Percentiles rank a stretch among this genome's conserved stretches.
phyloP scores from a whole-genome alignment of 2,329 filamentous ascomycete species.

The Aquanectria penicillioides region DNA sequence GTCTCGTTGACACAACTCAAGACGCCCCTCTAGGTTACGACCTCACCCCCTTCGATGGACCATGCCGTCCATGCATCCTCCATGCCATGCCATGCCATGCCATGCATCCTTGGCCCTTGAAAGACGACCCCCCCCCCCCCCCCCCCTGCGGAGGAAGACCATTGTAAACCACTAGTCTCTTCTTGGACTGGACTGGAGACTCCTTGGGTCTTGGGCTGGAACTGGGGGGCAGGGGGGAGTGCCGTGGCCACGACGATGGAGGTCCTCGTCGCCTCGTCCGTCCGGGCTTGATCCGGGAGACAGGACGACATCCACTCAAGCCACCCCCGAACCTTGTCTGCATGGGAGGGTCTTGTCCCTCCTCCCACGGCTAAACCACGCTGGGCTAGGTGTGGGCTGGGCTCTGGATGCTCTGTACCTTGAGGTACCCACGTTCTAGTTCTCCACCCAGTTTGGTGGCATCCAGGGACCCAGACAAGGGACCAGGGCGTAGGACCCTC shows the following conservation, averaged over 20 bases:
- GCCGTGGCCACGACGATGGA: too few relatives aligned
- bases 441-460: not conserved
- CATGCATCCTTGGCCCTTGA: too few relatives aligned
- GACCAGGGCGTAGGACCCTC: not conserved
- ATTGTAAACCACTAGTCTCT: not conserved
- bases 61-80: slow-evolving; percentile 2
- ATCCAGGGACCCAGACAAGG: not conserved
- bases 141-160: slow-evolving; percentile 5
- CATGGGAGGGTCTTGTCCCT: too few relatives aligned
- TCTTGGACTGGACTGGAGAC: not conserved
- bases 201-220: too few relatives aligned
- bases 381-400: slow-evolving; percentile 21
- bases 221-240: slow-evolving; percentile 1
- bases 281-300: slow-evolving; percentile 33
- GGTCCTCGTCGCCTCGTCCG: slow-evolving; percentile 21
- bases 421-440: slow-evolving; percentile 28
- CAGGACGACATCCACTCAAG: slow-evolving; percentile 32
- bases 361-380: slow-evolving; percentile 1
- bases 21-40: not conserved
- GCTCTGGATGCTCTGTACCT: slow-evolving; percentile 27
- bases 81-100: slow-evolving; percentile 11
- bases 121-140: slow-evolving; percentile 1
- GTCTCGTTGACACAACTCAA: not conserved
- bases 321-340: slow-evolving; percentile 33
- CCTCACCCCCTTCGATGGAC: not conserved